Percentiles rank a stretch among this genome's conserved stretches.
phyloP scores from a whole-genome alignment of 1,284 basidiomycete genomes.

The Sphagnurus paluster region DNA sequence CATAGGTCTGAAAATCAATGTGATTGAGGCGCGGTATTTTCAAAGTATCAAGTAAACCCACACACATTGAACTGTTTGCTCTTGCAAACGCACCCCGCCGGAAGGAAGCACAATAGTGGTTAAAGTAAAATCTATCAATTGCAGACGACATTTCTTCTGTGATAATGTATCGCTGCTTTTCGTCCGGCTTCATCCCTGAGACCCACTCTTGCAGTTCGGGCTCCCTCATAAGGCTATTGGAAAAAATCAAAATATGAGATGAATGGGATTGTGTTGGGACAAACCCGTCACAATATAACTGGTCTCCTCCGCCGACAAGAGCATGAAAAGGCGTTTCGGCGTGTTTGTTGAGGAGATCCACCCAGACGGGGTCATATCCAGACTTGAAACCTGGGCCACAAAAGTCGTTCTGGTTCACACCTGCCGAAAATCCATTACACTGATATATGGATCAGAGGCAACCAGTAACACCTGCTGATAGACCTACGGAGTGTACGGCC shows the following conservation, averaged over 20 bases:
- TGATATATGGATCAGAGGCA: slow-evolving; percentile 26
- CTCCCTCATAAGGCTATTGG: slow-evolving; percentile 65
- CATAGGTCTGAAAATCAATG: slow-evolving; percentile 49
- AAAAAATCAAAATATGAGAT: not conserved
- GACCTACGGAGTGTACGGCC: slow-evolving; percentile 79
- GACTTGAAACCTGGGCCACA: slow-evolving; percentile 70
- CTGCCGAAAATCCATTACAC: slow-evolving; percentile 84
- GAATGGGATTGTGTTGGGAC: slow-evolving; percentile 3
- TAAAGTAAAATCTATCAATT: slow-evolving; percentile 90
- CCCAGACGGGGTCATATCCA: slow-evolving; percentile 92
- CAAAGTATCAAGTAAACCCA: slow-evolving; percentile 7
- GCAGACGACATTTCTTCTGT: slow-evolving; percentile 75
- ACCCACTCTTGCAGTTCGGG: slow-evolving; percentile 86
- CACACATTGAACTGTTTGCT: slow-evolving; percentile 91
- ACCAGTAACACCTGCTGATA: slow-evolving; percentile 1
- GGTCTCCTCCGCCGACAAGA: slow-evolving; percentile 84
- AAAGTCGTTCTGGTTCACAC: slow-evolving; percentile 80
- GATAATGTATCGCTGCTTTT: slow-evolving; percentile 64
- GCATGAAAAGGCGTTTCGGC: slow-evolving; percentile 81
- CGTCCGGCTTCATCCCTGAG: slow-evolving; percentile 58
- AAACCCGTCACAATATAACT: slow-evolving; percentile 77
- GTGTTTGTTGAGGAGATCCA: slow-evolving; percentile 85
- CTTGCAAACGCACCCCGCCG: slow-evolving; percentile 89
- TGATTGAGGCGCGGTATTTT: slow-evolving; percentile 3
- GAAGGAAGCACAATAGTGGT: slow-evolving; percentile 88